Evolutionary conservation across 768 basidiomycete species (phyloP).

Genomic region (Russula griseocarnosa): DNA sequence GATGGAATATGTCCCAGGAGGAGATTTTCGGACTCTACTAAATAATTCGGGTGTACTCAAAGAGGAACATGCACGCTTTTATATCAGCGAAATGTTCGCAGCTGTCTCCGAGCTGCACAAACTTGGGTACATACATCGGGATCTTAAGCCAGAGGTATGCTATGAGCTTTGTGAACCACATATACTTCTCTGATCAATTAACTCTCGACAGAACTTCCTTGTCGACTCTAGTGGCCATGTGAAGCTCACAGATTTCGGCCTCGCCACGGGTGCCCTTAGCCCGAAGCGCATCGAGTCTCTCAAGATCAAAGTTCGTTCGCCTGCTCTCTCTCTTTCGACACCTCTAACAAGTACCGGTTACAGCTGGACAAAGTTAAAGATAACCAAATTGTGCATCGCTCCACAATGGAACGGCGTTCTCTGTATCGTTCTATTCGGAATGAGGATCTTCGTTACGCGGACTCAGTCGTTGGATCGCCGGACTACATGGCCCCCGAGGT

Average conservation of each 20-base stretch:
- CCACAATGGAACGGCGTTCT: constrained; percentile 90
- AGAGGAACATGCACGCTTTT: constrained; percentile 94
- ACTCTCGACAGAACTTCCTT: constrained; percentile 74
- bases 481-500: constrained; percentile 99
- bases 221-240: constrained; percentile 95
- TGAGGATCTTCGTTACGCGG: constrained; percentile 89
- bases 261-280: constrained; percentile 94
- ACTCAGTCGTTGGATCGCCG: constrained; percentile 95
- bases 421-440: constrained; percentile 90
- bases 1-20: constrained; percentile 99
- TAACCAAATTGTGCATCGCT: constrained; percentile 81
- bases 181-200: not conserved
- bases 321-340: not conserved
- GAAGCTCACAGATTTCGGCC: constrained; percentile 95
- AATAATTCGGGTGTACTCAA: constrained; percentile 98
- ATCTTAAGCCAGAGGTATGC: constrained; percentile 92
- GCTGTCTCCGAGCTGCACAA: constrained; percentile 93
- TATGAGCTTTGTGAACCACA: not conserved
- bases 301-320: constrained; percentile 70
- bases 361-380: constrained; percentile 97
- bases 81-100: constrained; percentile 97
- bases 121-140: constrained; percentile 96
- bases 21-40: constrained; percentile 94
- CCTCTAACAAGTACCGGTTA: constrained; percentile 9
- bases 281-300: constrained; percentile 92